These are phyloP conservation scores for Macadamia tetraphylla DNA, from an alignment of 164 flowering plant genomes.

Conservation along the genomic window DNA sequence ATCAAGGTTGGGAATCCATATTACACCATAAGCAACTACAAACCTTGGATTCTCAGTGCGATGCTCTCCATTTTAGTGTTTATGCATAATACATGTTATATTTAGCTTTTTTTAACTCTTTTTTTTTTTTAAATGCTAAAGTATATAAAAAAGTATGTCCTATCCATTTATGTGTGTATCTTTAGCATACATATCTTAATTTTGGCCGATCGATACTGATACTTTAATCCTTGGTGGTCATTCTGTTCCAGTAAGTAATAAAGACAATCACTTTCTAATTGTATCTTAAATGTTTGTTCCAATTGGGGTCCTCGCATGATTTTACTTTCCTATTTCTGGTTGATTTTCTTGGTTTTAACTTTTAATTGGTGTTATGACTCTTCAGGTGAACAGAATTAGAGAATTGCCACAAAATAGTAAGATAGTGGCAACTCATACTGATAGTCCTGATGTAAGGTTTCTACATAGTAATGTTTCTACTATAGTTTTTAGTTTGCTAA, in stretches of 20 bases:
- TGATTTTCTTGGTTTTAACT: neutral
- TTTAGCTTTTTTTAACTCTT: no score
- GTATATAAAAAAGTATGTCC: no score
- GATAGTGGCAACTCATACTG: slow-evolving; percentile 95
- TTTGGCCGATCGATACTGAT: no score
- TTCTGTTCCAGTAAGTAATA: neutral
- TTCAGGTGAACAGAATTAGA: slow-evolving; percentile 94
- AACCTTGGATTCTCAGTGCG: no score
- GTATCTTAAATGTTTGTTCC: neutral
- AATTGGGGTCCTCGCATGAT: neutral
- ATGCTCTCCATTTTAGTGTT: no score
- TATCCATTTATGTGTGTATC: no score
- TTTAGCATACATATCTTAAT: no score
- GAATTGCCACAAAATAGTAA: slow-evolving; percentile 87
- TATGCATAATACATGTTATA: no score
- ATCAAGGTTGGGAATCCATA: no score
- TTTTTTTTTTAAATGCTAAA: no score
- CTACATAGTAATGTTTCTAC: neutral
- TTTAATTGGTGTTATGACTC: slow-evolving; percentile 4
- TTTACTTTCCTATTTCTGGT: neutral
- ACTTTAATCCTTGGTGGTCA: neutral
- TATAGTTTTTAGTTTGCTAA: neutral
- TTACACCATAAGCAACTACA: no score
- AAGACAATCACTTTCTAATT: neutral
- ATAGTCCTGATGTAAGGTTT: slow-evolving; percentile 77